Percentiles rank a stretch among this genome's conserved stretches.
Evolutionary conservation across 2,329 filamentous ascomycete species (phyloP).

Genomic region (Verticillium albo-atrum): DNA sequence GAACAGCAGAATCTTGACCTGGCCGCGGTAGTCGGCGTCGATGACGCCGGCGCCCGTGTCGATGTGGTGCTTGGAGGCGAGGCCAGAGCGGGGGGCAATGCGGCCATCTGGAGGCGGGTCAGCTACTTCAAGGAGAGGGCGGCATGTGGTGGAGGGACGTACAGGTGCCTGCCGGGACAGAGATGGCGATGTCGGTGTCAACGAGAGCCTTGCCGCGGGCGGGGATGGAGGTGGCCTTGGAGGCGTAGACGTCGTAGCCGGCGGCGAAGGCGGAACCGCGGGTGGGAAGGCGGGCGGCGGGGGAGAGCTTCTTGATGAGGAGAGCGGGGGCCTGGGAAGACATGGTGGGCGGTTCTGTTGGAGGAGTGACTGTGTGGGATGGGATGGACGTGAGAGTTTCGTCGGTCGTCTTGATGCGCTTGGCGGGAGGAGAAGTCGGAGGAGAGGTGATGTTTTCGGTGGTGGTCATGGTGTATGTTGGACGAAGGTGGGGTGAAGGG

Average conservation of each 20-base stretch:
- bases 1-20: slow-evolving; percentile 91
- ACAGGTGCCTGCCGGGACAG: slow-evolving; percentile 88
- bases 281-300: slow-evolving; percentile 76
- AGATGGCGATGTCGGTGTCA: slow-evolving; percentile 86
- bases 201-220: slow-evolving; percentile 81
- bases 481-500: background rate
- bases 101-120: slow-evolving; percentile 63
- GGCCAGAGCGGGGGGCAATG: slow-evolving; percentile 84
- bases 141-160: slow-evolving; percentile 28
- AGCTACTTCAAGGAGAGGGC: background rate
- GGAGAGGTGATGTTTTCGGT: slow-evolving; percentile 42
- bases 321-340: slow-evolving; percentile 54
- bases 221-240: slow-evolving; percentile 70
- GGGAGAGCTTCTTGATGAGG: slow-evolving; percentile 82
- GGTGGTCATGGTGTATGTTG: slow-evolving; percentile 19
- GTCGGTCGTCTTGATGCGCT: slow-evolving; percentile 65
- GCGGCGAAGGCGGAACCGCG: slow-evolving; percentile 86
- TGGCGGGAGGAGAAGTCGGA: slow-evolving; percentile 70
- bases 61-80: slow-evolving; percentile 92
- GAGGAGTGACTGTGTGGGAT: slow-evolving; percentile 13
- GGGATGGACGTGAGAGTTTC: slow-evolving; percentile 20
- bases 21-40: slow-evolving; percentile 93
- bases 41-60: slow-evolving; percentile 96
- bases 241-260: slow-evolving; percentile 88
- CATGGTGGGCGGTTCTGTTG: slow-evolving; percentile 24